Percentiles rank a stretch among this genome's conserved stretches.
Conservation (phyloP, 2,329 filamentous ascomycete species). For the Fusarium sp. region DNA sequence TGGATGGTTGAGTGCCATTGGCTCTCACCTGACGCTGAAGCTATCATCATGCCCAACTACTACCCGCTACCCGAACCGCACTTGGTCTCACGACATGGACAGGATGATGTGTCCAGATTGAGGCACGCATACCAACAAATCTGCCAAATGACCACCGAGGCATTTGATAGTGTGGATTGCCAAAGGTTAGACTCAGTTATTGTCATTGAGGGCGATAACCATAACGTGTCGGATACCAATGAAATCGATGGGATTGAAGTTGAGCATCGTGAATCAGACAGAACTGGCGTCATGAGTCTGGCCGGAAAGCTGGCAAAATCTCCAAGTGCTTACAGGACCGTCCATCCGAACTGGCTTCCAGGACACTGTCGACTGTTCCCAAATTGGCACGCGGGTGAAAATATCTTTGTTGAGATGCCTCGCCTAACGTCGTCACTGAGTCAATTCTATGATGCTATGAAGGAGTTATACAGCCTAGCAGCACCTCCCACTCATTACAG, state of each 20-base stretch:
- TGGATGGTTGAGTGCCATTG: conserved; percentile 28
- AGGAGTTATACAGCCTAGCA: background rate
- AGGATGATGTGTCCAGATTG: background rate
- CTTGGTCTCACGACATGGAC: background rate
- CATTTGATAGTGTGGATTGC: conserved; percentile 1
- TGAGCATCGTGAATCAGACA: background rate
- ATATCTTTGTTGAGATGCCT: conserved; percentile 11
- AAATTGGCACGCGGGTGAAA: background rate
- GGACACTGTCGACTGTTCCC: conserved; percentile 19
- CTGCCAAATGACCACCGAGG: conserved; percentile 3
- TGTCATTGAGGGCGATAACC: background rate
- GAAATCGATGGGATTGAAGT: conserved; percentile 3
- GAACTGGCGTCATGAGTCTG: background rate
- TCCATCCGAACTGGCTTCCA: background rate
- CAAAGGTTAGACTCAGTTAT: conserved; percentile 12
- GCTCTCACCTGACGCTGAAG: background rate
- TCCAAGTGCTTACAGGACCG: background rate
- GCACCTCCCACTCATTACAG: background rate
- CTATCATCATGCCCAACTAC: conserved; percentile 37
- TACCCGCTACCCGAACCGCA: conserved; percentile 26
- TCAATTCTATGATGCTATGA: background rate
- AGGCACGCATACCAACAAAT: background rate
- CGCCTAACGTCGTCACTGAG: conserved; percentile 2
- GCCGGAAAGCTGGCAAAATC: background rate
- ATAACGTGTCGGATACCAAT: background rate